These are phyloP conservation scores for Sesbania bispinosa DNA, from an alignment of 306 rosid genomes.

Conservation along the genomic window DNA sequence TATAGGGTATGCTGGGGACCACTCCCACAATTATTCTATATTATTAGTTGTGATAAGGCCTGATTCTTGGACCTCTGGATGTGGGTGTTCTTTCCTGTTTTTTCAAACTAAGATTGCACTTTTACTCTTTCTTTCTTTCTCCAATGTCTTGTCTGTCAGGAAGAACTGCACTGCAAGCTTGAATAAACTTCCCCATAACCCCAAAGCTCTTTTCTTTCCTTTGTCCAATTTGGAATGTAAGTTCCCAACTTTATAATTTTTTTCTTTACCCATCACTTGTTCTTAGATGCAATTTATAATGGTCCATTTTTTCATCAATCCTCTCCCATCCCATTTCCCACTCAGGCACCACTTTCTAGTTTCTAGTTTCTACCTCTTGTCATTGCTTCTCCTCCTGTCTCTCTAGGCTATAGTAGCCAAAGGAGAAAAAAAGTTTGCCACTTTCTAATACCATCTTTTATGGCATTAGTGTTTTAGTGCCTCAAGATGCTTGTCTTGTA, in stretches of 20 bases:
- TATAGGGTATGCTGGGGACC: conserved; percentile 45
- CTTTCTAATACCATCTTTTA: conserved; percentile 41
- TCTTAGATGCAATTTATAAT: background rate
- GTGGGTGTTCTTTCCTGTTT: conserved; percentile 30
- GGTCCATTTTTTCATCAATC: conserved; percentile 16
- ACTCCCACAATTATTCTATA: conserved; percentile 39
- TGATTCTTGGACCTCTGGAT: conserved; percentile 24
- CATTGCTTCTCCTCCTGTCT: conserved; percentile 23
- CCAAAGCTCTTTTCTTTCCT: background rate
- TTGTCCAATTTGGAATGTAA: conserved; percentile 26
- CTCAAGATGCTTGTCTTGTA: conserved; percentile 28
- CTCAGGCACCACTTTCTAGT: conserved; percentile 21
- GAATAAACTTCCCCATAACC: conserved; percentile 19
- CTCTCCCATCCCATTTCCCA: background rate
- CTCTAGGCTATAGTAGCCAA: conserved; percentile 20
- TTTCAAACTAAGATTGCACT: conserved; percentile 48
- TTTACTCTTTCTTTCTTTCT: conserved; percentile 11
- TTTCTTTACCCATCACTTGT: conserved; percentile 17
- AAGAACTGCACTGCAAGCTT: conserved; percentile 19
- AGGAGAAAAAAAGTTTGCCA: conserved; percentile 18
- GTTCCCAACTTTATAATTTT: conserved; percentile 23
- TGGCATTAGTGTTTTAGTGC: conserved; percentile 33
- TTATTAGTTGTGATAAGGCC: conserved; percentile 35
- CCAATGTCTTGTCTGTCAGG: conserved; percentile 37
- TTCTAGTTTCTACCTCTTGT: conserved; percentile 14